phyloP scores from a whole-genome alignment of 345 rosid species.

The Luvunga scandens region DNA sequence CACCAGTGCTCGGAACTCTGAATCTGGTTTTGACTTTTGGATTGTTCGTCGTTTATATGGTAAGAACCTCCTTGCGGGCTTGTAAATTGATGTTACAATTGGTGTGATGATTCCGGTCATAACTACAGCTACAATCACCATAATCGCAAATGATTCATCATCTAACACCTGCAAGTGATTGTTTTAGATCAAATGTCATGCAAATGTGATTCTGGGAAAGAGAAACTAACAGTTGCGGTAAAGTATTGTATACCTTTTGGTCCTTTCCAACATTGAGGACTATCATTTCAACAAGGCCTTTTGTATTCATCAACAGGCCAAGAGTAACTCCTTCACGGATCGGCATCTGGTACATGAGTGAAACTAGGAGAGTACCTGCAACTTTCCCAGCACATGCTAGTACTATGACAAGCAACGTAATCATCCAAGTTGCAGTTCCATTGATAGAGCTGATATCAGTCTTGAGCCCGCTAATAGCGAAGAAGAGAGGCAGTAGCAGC shows the following conservation, averaged over 20 bases:
- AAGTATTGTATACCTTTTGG: constrained; percentile 51
- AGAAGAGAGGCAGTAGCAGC: constrained; percentile 89
- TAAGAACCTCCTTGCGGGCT: constrained; percentile 56
- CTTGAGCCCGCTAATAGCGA: constrained; percentile 88
- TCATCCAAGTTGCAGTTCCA: constrained; percentile 50
- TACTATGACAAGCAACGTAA: constrained; percentile 41
- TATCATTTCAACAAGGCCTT: constrained; percentile 91
- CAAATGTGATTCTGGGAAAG: background rate
- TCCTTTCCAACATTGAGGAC: constrained; percentile 89
- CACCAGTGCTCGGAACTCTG: constrained; percentile 60
- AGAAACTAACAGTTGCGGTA: background rate
- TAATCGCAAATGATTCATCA: constrained; percentile 68
- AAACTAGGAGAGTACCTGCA: constrained; percentile 53
- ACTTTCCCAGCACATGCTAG: constrained; percentile 72
- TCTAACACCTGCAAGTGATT: constrained; percentile 58
- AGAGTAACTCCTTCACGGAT: constrained; percentile 78
- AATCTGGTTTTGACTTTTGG: constrained; percentile 62
- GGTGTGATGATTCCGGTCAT: constrained; percentile 80
- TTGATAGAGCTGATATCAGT: constrained; percentile 47
- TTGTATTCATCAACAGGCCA: constrained; percentile 88
- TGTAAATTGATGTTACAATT: constrained; percentile 52
- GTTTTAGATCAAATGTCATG: background rate
- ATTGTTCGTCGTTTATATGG: constrained; percentile 70
- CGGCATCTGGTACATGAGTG: constrained; percentile 67
- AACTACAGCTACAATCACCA: constrained; percentile 73